Conservation (phyloP, 306 rosid genomes). For the Prinsepia uniflora region DNA sequence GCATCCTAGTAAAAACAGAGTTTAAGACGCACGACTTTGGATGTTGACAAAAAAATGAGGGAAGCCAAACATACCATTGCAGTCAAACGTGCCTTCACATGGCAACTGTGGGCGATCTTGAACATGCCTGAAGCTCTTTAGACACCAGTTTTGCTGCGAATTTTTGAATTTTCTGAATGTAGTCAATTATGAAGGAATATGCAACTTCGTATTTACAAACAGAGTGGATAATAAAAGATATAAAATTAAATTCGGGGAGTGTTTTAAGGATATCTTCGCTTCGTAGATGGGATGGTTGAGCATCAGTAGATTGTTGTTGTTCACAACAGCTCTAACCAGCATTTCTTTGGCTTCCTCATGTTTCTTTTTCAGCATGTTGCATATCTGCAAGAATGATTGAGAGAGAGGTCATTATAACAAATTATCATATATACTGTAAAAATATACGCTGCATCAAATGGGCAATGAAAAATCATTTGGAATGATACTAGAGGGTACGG, state of each 20-base stretch:
- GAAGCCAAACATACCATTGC: neutral
- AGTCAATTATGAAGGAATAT: constrained; percentile 43
- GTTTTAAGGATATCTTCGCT: constrained; percentile 72
- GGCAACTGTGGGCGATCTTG: constrained; percentile 19
- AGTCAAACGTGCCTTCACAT: constrained; percentile 30
- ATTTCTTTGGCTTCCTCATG: constrained; percentile 80
- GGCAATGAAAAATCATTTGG: neutral
- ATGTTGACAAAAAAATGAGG: neutral
- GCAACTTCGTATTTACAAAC: constrained; percentile 7
- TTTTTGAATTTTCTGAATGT: constrained; percentile 72
- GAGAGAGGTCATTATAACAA: neutral
- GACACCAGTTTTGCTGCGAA: constrained; percentile 58
- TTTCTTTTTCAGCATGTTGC: constrained; percentile 80
- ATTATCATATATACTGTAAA: neutral
- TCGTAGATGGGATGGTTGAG: constrained; percentile 85
- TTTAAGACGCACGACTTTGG: constrained; percentile 10
- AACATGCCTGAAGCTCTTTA: constrained; percentile 49
- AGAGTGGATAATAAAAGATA: constrained; percentile 4
- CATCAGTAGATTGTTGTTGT: constrained; percentile 73
- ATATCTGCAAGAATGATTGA: constrained; percentile 48
- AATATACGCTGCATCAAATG: neutral
- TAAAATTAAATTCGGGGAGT: constrained; percentile 11
- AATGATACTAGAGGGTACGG: too few relatives aligned
- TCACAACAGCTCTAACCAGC: constrained; percentile 72
- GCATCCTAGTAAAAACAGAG: neutral